Percentiles rank a stretch among this genome's conserved stretches.
Conservation (phyloP, 1,284 basidiomycete genomes). For the Retiboletus flavoniger region DNA sequence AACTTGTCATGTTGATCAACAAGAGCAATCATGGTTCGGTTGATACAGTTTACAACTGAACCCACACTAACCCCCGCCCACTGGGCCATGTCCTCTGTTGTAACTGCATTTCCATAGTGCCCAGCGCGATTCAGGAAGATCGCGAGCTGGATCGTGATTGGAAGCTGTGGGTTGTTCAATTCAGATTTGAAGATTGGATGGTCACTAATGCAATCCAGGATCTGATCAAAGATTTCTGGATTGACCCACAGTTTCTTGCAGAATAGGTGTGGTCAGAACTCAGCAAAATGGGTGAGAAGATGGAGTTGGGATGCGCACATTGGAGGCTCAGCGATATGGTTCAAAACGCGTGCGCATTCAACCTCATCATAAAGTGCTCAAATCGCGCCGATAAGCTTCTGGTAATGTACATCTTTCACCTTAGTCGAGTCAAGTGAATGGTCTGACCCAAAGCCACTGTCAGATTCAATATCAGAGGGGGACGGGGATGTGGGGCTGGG, state of each 20-base stretch:
- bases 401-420: background rate
- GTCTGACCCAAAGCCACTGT: background rate
- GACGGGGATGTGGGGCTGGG: no score
- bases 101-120: background rate
- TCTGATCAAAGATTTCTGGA: background rate
- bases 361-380: background rate
- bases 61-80: slow-evolving; percentile 24
- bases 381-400: background rate
- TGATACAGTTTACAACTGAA: slow-evolving; percentile 6
- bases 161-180: slow-evolving; percentile 32
- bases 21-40: slow-evolving; percentile 6
- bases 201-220: background rate
- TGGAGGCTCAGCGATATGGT: background rate
- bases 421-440: background rate
- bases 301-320: background rate
- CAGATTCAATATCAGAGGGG: background rate
- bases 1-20: slow-evolving; percentile 7
- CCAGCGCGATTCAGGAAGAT: background rate
- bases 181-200: slow-evolving; percentile 34
- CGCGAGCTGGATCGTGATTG: slow-evolving; percentile 31
- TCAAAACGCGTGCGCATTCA: background rate
- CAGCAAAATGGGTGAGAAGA: background rate
- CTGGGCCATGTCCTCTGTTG: slow-evolving; percentile 27
- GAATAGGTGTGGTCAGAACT: background rate
- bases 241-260: background rate